phyloP scores from a whole-genome alignment of 116 monocot species.

The Trichopus zeylanicus region DNA sequence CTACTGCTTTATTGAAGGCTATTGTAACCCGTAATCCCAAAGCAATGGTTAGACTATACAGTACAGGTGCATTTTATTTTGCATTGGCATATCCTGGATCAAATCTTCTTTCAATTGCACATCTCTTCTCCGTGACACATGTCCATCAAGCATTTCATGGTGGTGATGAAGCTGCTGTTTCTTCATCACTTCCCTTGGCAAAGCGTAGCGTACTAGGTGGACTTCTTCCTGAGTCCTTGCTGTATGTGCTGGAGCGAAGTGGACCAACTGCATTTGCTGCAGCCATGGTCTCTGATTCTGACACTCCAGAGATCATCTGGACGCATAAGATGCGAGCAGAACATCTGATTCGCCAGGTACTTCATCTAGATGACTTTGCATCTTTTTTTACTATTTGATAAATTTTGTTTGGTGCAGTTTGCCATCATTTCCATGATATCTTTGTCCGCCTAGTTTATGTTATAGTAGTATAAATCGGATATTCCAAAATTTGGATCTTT shows the following conservation, averaged over 20 bases:
- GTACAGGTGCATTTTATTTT: slow-evolving; percentile 97
- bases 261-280: slow-evolving; percentile 91
- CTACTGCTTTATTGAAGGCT: slow-evolving; percentile 84
- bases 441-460: background rate
- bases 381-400: background rate
- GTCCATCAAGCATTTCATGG: slow-evolving; percentile 99
- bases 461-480: background rate
- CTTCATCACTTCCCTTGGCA: slow-evolving; percentile 96
- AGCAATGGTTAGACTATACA: slow-evolving; percentile 90
- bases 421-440: background rate
- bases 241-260: slow-evolving; percentile 97
- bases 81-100: slow-evolving; percentile 95
- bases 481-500: background rate
- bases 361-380: slow-evolving; percentile 2
- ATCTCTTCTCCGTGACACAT: slow-evolving; percentile 86
- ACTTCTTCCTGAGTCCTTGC: slow-evolving; percentile 89
- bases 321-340: slow-evolving; percentile 99
- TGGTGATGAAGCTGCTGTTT: slow-evolving; percentile 95
- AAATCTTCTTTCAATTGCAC: slow-evolving; percentile 90
- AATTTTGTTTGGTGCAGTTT: background rate
- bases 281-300: slow-evolving; percentile 99
- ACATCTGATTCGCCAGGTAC: slow-evolving; percentile 89
- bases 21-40: slow-evolving; percentile 97
- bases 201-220: slow-evolving; percentile 98
- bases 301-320: slow-evolving; percentile 99